Conservation (phyloP, 495 filamentous ascomycete genomes). For the Collariella sp. region DNA sequence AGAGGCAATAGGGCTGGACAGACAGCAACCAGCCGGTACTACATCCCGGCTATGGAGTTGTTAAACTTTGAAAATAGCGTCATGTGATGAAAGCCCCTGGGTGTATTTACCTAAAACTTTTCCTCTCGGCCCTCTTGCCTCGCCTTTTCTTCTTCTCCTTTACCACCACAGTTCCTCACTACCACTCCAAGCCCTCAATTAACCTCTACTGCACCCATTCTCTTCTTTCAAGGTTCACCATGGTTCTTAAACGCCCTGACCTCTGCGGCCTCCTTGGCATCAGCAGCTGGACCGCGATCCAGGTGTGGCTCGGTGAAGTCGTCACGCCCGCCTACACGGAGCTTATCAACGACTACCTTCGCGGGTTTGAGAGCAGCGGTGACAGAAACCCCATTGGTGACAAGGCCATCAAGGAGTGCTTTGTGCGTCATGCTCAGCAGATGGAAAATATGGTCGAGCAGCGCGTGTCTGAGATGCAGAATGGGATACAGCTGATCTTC, state of each 20-base stretch:
- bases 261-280: neutral
- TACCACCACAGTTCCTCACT: neutral
- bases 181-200: too few relatives aligned
- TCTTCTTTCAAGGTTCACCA: neutral
- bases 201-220: neutral
- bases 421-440: neutral
- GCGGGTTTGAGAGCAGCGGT: neutral
- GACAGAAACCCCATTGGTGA: neutral
- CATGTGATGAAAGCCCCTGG: too few relatives aligned
- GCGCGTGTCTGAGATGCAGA: neutral
- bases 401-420: neutral
- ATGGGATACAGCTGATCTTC: neutral
- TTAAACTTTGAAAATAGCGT: too few relatives aligned
- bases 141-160: too few relatives aligned
- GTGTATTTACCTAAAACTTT: too few relatives aligned
- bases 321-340: neutral
- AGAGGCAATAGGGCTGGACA: too few relatives aligned
- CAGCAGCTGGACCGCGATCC: slow-evolving; percentile 1
- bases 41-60: too few relatives aligned
- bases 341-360: neutral
- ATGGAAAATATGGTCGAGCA: neutral
- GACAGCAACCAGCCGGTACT: too few relatives aligned
- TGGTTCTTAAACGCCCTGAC: neutral
- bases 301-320: neutral
- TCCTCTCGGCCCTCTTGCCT: too few relatives aligned